A percentile compares a stretch with the other conserved stretches of the same genome.
Evolutionary conservation across 2,329 filamentous ascomycete genomes (phyloP).

Genomic region (Xylariaceae sp.): DNA sequence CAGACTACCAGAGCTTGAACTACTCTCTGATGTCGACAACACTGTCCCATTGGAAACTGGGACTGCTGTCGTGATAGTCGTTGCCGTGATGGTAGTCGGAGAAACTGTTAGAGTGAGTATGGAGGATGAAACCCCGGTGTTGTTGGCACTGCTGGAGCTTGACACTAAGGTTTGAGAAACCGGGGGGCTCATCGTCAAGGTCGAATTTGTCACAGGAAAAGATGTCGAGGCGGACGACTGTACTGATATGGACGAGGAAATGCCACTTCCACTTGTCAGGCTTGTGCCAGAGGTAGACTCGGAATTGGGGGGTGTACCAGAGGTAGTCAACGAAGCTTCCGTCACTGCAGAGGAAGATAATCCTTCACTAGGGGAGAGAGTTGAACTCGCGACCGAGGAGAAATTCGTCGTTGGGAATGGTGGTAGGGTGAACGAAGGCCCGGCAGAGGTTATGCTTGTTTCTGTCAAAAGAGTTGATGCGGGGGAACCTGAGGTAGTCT

Average conservation of each 20-base stretch:
- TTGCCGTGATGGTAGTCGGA: constrained; percentile 15
- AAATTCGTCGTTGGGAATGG: constrained; percentile 9
- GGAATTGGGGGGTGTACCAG: constrained; percentile 10
- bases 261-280: constrained; percentile 18
- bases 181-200: constrained; percentile 5
- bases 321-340: constrained; percentile 2
- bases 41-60: constrained; percentile 12
- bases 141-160: constrained; percentile 2
- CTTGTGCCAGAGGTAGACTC: constrained; percentile 14
- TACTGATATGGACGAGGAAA: constrained; percentile 13
- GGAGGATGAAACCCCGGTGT: constrained; percentile 19
- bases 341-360: constrained; percentile 8
- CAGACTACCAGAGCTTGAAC: neutral
- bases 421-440: neutral
- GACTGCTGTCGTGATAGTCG: constrained; percentile 13
- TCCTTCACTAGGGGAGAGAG: neutral
- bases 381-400: neutral
- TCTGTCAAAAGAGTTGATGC: constrained; percentile 12
- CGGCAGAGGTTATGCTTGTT: constrained; percentile 5
- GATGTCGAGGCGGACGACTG: constrained; percentile 14
- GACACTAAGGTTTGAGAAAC: constrained; percentile 1
- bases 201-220: constrained; percentile 26
- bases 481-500: neutral
- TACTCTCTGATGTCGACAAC: constrained; percentile 1
- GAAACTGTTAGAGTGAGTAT: constrained; percentile 14